A percentile compares a stretch with the other conserved stretches of the same genome.
These are phyloP conservation scores for Russula lepida DNA, from an alignment of 768 basidiomycete genomes.

Conservation along the genomic window DNA sequence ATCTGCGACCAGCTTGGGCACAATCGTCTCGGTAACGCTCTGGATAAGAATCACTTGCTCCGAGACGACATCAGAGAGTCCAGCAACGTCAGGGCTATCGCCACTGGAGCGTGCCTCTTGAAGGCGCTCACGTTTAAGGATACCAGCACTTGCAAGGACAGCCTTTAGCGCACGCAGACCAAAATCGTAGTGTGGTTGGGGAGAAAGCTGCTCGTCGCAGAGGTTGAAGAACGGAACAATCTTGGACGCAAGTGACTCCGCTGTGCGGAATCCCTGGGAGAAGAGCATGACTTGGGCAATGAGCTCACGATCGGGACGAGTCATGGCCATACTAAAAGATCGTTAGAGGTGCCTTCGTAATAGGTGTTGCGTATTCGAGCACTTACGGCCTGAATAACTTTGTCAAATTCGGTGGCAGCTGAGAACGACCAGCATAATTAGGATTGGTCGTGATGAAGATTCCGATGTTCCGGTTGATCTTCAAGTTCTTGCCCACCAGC, in stretches of 20 bases:
- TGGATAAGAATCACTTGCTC: conserved; percentile 98
- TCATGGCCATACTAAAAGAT: conserved; percentile 87
- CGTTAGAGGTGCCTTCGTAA: not conserved
- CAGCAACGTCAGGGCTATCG: conserved; percentile 36
- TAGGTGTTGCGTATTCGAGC: conserved; percentile 27
- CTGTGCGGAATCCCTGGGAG: conserved; percentile 98
- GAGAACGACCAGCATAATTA: conserved; percentile 95
- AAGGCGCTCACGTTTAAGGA: conserved; percentile 87
- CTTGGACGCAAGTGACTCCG: conserved; percentile 95
- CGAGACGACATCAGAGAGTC: conserved; percentile 62
- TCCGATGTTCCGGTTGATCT: conserved; percentile 93
- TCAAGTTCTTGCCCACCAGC: conserved; percentile 87
- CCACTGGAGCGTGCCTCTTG: conserved; percentile 34
- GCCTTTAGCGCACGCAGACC: conserved; percentile 96
- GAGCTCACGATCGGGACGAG: conserved; percentile 92
- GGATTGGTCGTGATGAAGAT: conserved; percentile 99
- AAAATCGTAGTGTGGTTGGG: conserved; percentile 98
- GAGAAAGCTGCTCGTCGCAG: conserved; percentile 92
- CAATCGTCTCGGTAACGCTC: conserved; percentile 96
- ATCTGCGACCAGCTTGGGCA: conserved; percentile 94
- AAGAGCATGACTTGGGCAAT: conserved; percentile 99
- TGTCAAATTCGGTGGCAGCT: conserved; percentile 77
- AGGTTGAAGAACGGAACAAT: conserved; percentile 99
- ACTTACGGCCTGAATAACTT: conserved; percentile 90
- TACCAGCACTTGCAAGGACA: conserved; percentile 93